Conservation (phyloP, 116 monocot genomes). For the Papilionanthe hybrid region DNA sequence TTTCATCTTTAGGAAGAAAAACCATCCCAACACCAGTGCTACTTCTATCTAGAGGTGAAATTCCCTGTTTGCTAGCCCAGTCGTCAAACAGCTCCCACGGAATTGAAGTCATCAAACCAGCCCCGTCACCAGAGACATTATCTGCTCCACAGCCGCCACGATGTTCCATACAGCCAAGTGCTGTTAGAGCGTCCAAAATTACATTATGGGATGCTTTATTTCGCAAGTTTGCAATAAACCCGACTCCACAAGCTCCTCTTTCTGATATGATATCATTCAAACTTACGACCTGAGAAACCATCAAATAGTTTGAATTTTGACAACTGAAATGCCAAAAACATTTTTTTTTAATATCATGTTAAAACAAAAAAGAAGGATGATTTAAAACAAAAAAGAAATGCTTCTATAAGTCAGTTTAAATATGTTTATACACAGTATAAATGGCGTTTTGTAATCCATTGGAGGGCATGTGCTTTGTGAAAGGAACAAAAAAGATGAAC, state of each 20-base stretch:
- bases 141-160: slow-evolving; percentile 98
- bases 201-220: slow-evolving; percentile 86
- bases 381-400: no score
- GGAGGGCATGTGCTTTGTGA: neutral
- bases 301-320: no score
- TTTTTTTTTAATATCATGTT: no score
- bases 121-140: slow-evolving; percentile 92
- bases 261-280: slow-evolving; percentile 89
- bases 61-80: slow-evolving; percentile 80
- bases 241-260: slow-evolving; percentile 99
- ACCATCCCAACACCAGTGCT: slow-evolving; percentile 96
- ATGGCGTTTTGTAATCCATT: neutral
- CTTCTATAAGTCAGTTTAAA: no score
- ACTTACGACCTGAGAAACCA: slow-evolving; percentile 57
- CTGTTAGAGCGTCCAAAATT: slow-evolving; percentile 76
- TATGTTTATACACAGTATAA: no score
- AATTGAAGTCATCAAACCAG: slow-evolving; percentile 86
- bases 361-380: no score
- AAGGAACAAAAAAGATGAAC: no score
- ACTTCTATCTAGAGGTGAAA: slow-evolving; percentile 53
- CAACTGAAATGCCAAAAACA: no score
- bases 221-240: slow-evolving; percentile 93
- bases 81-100: slow-evolving; percentile 87
- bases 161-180: slow-evolving; percentile 99
- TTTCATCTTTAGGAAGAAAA: slow-evolving; percentile 86